These are phyloP conservation scores for Leccinum disarticulatum DNA, from an alignment of 768 basidiomycete species.

Conservation along the genomic window DNA sequence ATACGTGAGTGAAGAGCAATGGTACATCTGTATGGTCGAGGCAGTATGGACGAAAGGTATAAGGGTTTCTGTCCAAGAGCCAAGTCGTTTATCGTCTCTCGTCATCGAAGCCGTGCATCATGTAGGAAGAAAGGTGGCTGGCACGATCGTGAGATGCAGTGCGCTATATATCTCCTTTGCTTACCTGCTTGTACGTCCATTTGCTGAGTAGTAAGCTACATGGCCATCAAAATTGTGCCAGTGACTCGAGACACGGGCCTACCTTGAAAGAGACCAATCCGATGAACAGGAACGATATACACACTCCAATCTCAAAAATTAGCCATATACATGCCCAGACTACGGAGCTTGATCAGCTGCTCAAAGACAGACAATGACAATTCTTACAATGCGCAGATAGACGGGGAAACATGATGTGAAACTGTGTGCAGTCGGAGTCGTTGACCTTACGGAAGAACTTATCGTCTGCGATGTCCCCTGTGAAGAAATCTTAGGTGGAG, in stretches of 20 bases:
- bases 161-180: constrained; percentile 18
- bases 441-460: constrained; percentile 93
- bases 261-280: constrained; percentile 87
- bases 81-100: constrained; percentile 1
- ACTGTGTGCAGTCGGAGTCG: constrained; percentile 92
- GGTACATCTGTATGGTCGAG: constrained; percentile 24
- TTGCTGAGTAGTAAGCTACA: constrained; percentile 40
- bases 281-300: constrained; percentile 76
- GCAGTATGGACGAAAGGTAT: constrained; percentile 12
- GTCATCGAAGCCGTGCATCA: constrained; percentile 26
- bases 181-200: constrained; percentile 68
- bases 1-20: constrained; percentile 29
- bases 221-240: constrained; percentile 6
- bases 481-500: constrained; percentile 4
- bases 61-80: constrained; percentile 6
- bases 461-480: constrained; percentile 94
- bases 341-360: constrained; percentile 28
- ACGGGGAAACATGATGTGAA: constrained; percentile 68
- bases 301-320: constrained; percentile 68
- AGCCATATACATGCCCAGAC: constrained; percentile 91
- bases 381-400: constrained; percentile 69
- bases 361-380: neutral
- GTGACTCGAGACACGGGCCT: constrained; percentile 9
- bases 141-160: constrained; percentile 8
- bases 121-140: constrained; percentile 65